Evolutionary conservation across 108 stramenopile species (phyloP), one percentile per base, ranked within the genome.

Genomic region (Schizochytrium sp.): DNA sequence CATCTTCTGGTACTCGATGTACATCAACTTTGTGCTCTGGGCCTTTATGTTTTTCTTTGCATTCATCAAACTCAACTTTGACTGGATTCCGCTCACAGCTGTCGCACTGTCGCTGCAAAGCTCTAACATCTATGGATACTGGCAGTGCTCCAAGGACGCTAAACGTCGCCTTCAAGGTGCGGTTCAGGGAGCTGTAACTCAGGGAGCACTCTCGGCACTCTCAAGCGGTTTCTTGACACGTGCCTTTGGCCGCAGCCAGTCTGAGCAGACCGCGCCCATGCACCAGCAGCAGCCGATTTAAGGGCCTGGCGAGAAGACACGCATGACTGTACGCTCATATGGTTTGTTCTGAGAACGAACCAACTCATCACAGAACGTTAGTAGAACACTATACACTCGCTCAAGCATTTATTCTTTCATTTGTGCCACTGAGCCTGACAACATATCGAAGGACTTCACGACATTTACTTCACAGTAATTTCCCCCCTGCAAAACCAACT

Each of bases 41-140:
- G 19, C 72, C n/a, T 46, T 92, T 12, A 57, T 94, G 46, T 76
- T 91, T 64, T 46, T 94, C 58, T 46, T 92, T 12, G 93, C 55
- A 46, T 42, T 94, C 45, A 57, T 94, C 41, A 58, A 57, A 17
- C 50, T 93, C 50, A 89, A 89, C 49, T 69, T 94, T 19, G 91
- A 94, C 91, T 94, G 93, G 92, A 90, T 94, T 56, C 87, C 92
- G 15, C 73, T 94, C 61, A 89, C 91, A 15, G 69, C 89, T 12
- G 92, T 93, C 46, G 94, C 93, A 47, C 46, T 94, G 60, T 73
- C 91, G 2, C 64, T 94, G 91, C 92, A 50, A 19, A 89, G 87
- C 57, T 92, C 94, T 3, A 94, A 94, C 73, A 93, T 93, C 45
- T 61, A 92, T 53, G 94, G 94, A 10, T 94, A 94, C 90, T 89